Conservation (phyloP, 306 rosid genomes). For the Rosa chinensis region DNA sequence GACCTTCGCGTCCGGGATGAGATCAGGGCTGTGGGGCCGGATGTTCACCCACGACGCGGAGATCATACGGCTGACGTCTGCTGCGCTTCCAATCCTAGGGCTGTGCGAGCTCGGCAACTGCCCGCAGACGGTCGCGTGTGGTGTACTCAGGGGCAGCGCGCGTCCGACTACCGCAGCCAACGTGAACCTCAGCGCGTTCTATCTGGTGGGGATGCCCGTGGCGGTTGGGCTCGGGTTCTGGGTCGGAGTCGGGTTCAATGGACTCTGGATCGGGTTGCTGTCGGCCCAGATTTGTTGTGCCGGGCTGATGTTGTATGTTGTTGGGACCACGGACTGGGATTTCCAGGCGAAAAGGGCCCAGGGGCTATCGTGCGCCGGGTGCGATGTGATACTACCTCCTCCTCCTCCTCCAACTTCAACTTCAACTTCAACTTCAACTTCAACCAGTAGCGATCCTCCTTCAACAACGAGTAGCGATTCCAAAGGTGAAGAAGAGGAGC, state of each 20-base stretch:
- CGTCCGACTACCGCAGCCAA: slow-evolving; percentile 80
- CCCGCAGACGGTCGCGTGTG: slow-evolving; percentile 92
- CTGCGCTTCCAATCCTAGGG: slow-evolving; percentile 78
- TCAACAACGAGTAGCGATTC: no score
- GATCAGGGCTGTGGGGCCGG: slow-evolving; percentile 57
- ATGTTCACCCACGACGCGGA: slow-evolving; percentile 58
- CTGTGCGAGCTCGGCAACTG: slow-evolving; percentile 94
- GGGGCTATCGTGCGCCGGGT: slow-evolving; percentile 39
- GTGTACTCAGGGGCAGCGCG: slow-evolving; percentile 84
- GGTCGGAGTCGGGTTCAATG: slow-evolving; percentile 63
- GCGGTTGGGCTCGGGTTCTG: slow-evolving; percentile 80
- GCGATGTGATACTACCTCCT: slow-evolving; percentile 15
- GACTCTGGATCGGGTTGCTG: slow-evolving; percentile 83
- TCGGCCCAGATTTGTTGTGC: slow-evolving; percentile 92
- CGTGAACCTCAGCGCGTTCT: slow-evolving; percentile 80
- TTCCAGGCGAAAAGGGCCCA: slow-evolving; percentile 60
- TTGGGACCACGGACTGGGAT: slow-evolving; percentile 88
- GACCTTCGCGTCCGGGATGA: slow-evolving; percentile 53
- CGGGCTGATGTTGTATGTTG: slow-evolving; percentile 68
- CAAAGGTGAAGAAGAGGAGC: slow-evolving; percentile 25
- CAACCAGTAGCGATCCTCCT: no score
- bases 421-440: no score
- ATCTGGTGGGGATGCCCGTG: slow-evolving; percentile 85
- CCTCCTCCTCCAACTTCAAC: no score
- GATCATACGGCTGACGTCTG: slow-evolving; percentile 61